phyloP scores from a whole-genome alignment of 75 land plant species.

The Larix kaempferi region DNA sequence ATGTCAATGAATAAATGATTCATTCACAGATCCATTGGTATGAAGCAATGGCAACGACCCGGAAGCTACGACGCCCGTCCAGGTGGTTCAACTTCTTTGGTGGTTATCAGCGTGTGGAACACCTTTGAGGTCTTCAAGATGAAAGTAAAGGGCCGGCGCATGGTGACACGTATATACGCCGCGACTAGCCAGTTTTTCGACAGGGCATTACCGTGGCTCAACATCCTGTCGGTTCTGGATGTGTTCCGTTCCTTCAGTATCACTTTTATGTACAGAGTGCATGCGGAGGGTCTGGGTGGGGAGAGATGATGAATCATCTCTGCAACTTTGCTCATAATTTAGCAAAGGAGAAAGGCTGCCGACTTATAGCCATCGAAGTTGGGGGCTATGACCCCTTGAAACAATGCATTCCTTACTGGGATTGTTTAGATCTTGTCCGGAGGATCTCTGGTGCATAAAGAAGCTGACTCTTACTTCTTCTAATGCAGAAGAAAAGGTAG shows the following conservation, averaged over 20 bases:
- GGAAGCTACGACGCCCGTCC: neutral
- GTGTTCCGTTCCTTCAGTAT: conserved; percentile 37
- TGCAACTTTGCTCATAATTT: conserved; percentile 45
- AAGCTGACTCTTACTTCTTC: conserved; percentile 10
- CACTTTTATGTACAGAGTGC: conserved; percentile 54
- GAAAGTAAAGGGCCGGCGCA: conserved; percentile 35
- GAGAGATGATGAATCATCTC: conserved; percentile 22
- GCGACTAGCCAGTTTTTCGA: conserved; percentile 20
- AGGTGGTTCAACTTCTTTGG: conserved; percentile 25
- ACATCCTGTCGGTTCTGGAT: conserved; percentile 36
- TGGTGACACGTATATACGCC: conserved; percentile 13
- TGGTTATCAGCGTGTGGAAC: conserved; percentile 66
- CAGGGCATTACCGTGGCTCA: conserved; percentile 34
- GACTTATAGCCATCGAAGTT: conserved; percentile 41
- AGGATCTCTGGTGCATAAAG: conserved; percentile 67
- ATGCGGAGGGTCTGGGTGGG: conserved; percentile 28
- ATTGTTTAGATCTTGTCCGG: conserved; percentile 38
- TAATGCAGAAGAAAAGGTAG: neutral
- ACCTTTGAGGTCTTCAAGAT: conserved; percentile 47
- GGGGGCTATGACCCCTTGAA: conserved; percentile 42
- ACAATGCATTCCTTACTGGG: conserved; percentile 42
- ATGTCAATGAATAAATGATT: no score
- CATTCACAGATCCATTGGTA: no score
- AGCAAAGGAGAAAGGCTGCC: conserved; percentile 30
- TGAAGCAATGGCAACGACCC: neutral